These are phyloP conservation scores for Geranium rotundifolium DNA, from an alignment of 345 rosid genomes.

Conservation along the genomic window DNA sequence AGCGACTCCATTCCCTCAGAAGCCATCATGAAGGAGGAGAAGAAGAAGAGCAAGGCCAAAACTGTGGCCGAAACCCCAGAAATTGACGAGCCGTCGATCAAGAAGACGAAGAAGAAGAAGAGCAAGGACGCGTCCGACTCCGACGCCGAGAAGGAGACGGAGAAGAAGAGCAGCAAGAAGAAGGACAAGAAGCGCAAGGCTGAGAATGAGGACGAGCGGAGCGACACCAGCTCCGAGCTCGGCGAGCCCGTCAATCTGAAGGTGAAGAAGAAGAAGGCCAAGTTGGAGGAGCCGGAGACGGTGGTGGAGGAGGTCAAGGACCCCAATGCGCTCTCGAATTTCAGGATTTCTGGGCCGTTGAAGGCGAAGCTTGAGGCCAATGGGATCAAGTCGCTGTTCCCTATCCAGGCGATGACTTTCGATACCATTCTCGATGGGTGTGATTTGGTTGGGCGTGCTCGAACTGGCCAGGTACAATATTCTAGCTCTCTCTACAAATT, in stretches of 20 bases:
- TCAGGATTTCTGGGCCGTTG: slow-evolving; percentile 58
- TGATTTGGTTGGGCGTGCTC: slow-evolving; percentile 91
- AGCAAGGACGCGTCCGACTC: neutral
- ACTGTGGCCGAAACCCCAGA: neutral
- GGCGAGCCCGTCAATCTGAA: slow-evolving; percentile 2
- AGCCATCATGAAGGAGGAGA: neutral
- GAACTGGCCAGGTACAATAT: slow-evolving; percentile 76
- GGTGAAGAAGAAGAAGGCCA: slow-evolving; percentile 44
- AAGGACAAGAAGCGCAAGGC: neutral
- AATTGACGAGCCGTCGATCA: neutral
- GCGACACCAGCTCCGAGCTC: neutral
- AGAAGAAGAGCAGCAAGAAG: neutral
- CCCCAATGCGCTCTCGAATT: slow-evolving; percentile 57
- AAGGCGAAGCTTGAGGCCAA: slow-evolving; percentile 52
- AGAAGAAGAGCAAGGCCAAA: neutral
- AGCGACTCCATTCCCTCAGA: neutral
- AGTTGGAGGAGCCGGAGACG: slow-evolving; percentile 28
- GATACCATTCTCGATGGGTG: slow-evolving; percentile 57
- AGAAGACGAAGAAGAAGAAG: neutral
- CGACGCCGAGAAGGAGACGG: neutral
- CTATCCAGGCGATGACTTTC: slow-evolving; percentile 83
- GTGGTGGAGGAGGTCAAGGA: slow-evolving; percentile 35
- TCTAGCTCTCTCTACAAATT: neutral
- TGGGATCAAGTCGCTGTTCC: slow-evolving; percentile 73
- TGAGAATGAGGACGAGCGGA: neutral